Evolutionary conservation across 192 early-diverging fungal species (phyloP).

Genomic region (Piromyces finnis): DNA sequence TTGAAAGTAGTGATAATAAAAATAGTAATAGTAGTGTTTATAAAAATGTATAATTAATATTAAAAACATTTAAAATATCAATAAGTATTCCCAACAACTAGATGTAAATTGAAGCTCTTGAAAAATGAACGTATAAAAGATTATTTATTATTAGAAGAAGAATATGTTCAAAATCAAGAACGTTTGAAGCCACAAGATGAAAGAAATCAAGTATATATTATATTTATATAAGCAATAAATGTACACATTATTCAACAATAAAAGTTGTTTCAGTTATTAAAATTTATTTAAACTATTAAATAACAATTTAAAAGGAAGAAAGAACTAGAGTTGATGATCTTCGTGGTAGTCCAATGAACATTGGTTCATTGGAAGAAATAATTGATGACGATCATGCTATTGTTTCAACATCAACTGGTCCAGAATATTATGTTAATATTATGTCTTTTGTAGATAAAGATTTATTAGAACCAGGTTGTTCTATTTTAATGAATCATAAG

Average conservation of each 20-base stretch:
- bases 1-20: no score
- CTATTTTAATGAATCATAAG: slow-evolving; percentile 85
- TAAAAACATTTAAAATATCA: no score
- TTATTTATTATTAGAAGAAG: slow-evolving; percentile 94
- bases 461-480: slow-evolving; percentile 89
- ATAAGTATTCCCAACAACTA: slow-evolving; percentile 85
- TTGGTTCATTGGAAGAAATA: slow-evolving; percentile 92
- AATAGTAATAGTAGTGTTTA: not conserved
- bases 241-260: not conserved
- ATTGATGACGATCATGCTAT: slow-evolving; percentile 99
- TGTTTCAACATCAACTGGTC: slow-evolving; percentile 75
- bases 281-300: not conserved
- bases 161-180: slow-evolving; percentile 99
- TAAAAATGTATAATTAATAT: not conserved
- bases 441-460: slow-evolving; percentile 99
- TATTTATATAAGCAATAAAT: not conserved
- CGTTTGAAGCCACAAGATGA: slow-evolving; percentile 93
- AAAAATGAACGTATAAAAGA: slow-evolving; percentile 98
- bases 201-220: slow-evolving; percentile 28
- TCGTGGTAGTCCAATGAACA: slow-evolving; percentile 90
- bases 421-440: slow-evolving; percentile 93
- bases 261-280: not conserved
- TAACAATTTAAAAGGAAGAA: slow-evolving; percentile 51
- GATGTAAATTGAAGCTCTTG: slow-evolving; percentile 91
- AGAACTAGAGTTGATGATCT: slow-evolving; percentile 86